Evolutionary conservation across 1,139 yeast species (phyloP).

Genomic region (Komagataea norvegica): DNA sequence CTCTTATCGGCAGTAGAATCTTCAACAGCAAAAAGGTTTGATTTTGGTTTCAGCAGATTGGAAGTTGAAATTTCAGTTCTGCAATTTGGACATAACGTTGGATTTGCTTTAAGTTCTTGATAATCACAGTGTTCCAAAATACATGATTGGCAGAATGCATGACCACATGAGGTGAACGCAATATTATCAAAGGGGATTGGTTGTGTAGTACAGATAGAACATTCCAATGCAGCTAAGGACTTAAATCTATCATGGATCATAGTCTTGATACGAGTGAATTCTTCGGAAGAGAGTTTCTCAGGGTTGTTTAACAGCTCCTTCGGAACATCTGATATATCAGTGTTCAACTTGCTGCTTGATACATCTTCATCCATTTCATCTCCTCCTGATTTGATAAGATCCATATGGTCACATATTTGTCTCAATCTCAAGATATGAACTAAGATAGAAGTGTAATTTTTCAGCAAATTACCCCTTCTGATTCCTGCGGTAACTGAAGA

Average conservation of each 20-base stretch:
- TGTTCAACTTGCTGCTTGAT: constrained; percentile 26
- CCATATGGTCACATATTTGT: constrained; percentile 84
- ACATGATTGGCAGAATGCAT: constrained; percentile 71
- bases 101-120: constrained; percentile 27
- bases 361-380: constrained; percentile 37
- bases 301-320: constrained; percentile 14
- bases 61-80: constrained; percentile 23
- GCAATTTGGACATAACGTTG: constrained; percentile 57
- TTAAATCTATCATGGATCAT: constrained; percentile 33
- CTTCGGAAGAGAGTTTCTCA: constrained; percentile 18
- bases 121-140: constrained; percentile 61
- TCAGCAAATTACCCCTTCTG: constrained; percentile 63
- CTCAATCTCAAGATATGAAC: constrained; percentile 80
- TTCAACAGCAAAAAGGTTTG: background rate
- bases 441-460: constrained; percentile 71
- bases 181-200: constrained; percentile 54
- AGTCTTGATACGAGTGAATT: constrained; percentile 32
- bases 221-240: constrained; percentile 57
- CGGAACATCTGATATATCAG: constrained; percentile 30
- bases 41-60: constrained; percentile 23
- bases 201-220: constrained; percentile 76
- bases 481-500: constrained; percentile 60
- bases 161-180: constrained; percentile 76
- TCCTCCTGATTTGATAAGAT: constrained; percentile 19
- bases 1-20: background rate